Evolutionary conservation across 2,329 filamentous ascomycete genomes (phyloP).

Genomic region (Fusarium torulosum): DNA sequence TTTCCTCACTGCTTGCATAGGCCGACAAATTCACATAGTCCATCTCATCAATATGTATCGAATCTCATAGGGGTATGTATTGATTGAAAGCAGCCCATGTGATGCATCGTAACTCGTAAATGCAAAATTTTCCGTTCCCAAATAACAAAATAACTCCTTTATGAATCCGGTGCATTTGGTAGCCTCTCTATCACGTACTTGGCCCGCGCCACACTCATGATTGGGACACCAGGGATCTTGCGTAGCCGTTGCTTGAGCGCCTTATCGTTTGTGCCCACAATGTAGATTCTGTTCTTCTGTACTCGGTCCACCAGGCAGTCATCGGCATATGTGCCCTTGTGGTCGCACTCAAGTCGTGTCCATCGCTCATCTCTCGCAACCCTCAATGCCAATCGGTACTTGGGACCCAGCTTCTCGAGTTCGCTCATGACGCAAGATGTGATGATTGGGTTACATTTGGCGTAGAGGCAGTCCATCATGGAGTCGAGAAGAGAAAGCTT

Average conservation of each 20-base stretch:
- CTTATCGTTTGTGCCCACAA: constrained; percentile 82
- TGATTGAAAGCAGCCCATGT: constrained; percentile 2
- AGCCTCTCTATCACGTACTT: constrained; percentile 96
- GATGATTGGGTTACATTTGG: constrained; percentile 90
- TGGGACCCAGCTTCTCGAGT: constrained; percentile 87
- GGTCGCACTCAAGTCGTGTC: constrained; percentile 87
- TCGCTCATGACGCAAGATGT: constrained; percentile 76
- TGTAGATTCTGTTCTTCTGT: constrained; percentile 80
- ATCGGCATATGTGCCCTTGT: constrained; percentile 86
- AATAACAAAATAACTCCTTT: constrained; percentile 24
- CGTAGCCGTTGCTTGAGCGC: constrained; percentile 85
- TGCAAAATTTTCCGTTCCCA: constrained; percentile 28
- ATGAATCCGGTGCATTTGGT: constrained; percentile 80
- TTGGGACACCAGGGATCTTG: constrained; percentile 76
- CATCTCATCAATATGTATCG: not conserved
- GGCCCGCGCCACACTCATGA: constrained; percentile 84
- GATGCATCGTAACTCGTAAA: constrained; percentile 37
- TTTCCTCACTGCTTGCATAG: not conserved
- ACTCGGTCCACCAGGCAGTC: constrained; percentile 85
- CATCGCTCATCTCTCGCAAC: constrained; percentile 93
- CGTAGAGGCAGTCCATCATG: constrained; percentile 95
- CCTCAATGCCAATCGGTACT: constrained; percentile 86
- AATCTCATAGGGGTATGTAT: constrained; percentile 3
- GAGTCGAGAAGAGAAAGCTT: constrained; percentile 89
- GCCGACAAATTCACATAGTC: not conserved